Evolutionary conservation across 257 asterid species (phyloP), one percentile per base, ranked within the genome.

Genomic region (Primulina huaijiensis): DNA sequence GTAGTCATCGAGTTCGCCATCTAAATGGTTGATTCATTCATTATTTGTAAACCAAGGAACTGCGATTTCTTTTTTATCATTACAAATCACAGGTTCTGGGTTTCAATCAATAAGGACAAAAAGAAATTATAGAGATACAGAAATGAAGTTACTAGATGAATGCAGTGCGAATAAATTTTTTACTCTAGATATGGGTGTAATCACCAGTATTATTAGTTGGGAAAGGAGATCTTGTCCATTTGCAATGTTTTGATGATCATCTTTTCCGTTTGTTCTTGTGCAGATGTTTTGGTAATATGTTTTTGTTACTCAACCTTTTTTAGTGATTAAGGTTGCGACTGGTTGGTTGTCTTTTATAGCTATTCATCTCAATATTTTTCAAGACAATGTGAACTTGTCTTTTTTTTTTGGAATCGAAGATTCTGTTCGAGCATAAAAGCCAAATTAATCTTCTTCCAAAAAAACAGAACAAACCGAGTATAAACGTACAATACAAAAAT

Each of bases 31-130:
- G 82, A 74, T 76, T 70, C 70, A 59, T 84, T 85, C 80, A 78
- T 81, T 82, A 76, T 80, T 85, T 81, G 71, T 78, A 81, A 74
- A 79, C 88, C 87, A 65, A 78, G 81, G 67, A 85, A 70, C 86
- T 78, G 92, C 79, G 88, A 75, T 87, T 87, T 89, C 79, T 70
- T 57, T 60, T 53, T 75, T 81, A 75, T 83, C 75, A 65, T 50
- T 21, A 23, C 69, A 46, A 76, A 83, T 82, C 89, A 76, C 79
- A 76, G 82, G 61, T 72, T 56, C 84, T 70, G 76, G 89, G 89
- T 74, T 73, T 76, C 69, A 76, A 63, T 76, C 72, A 74, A 79
- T 77, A 81, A 79, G 74, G 57, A 27, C 61, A 35, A 40, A 20
- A 53, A 68, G 46, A 40, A 20, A 53, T 71, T 31, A 63, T 62